Evolutionary conservation across 2,329 filamentous ascomycete species (phyloP).

Genomic region (Pseudogymnoascus sp.): DNA sequence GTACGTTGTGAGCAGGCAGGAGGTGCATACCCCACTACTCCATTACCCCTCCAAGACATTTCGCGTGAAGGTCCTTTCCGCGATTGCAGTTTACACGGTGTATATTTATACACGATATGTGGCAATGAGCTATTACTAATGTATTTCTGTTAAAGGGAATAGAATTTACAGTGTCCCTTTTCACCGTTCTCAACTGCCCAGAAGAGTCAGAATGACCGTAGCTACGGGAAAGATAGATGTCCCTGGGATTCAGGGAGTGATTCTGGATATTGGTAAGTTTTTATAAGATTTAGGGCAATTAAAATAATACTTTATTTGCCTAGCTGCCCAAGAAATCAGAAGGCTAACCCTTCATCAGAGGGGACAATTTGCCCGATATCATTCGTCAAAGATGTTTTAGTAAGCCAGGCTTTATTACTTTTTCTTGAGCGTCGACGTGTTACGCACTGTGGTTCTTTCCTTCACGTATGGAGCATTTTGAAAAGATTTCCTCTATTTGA

Average conservation of each 20-base stretch:
- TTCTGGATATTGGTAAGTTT: slow-evolving; percentile 27
- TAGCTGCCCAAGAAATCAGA: background rate
- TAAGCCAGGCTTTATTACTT: slow-evolving; percentile 39
- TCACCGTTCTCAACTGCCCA: background rate
- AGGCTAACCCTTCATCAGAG: slow-evolving; percentile 40
- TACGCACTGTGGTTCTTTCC: background rate
- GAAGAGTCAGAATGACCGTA: background rate
- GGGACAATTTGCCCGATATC: slow-evolving; percentile 76
- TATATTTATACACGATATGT: background rate
- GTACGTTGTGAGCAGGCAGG: background rate
- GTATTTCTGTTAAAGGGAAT: background rate
- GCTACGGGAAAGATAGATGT: background rate
- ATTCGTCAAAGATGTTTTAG: slow-evolving; percentile 75
- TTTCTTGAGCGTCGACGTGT: slow-evolving; percentile 14
- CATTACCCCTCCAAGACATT: background rate
- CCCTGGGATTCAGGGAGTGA: background rate
- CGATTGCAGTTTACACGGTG: background rate
- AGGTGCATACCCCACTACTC: background rate
- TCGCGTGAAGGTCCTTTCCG: background rate
- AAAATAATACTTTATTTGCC: slow-evolving; percentile 14
- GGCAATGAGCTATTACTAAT: background rate
- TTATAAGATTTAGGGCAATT: background rate
- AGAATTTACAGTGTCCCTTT: background rate
- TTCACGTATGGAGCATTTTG: background rate
- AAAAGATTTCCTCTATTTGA: background rate